Evolutionary conservation across 139 green algal species (phyloP), one percentile per base, ranked within the genome.

Genomic region (Trebouxia sp.): DNA sequence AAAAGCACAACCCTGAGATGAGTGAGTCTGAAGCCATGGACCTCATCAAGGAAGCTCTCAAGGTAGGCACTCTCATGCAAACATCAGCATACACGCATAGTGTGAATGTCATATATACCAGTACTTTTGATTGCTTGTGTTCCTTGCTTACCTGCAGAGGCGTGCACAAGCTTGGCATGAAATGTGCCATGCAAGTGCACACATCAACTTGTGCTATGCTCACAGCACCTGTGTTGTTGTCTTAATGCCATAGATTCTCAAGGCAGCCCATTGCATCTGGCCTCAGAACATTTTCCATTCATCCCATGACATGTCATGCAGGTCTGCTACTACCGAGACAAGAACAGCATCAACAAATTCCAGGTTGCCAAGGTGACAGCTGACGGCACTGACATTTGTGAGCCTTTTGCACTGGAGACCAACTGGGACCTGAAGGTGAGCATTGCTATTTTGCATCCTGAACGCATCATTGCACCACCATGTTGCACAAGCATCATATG

Each of bases 271-370:
- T 28, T 69, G 56, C 56, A 37, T 69, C 20, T n/a, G 26, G 32
- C 56, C 1, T 24, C 5, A n/a, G 20, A 5, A 69, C 4, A 42
- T 4, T 53, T 53, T 53, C 20, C 3, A 5, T 53, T 14, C 22
- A 67, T 41, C 8, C 14, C 17, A 9, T 26, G 9, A 5, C 24
- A 7, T n/a, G 12, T 47, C 22, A 9, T 76, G 56, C 76, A 86
- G 76, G 94, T 98, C 62, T 96, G 93, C 90, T 98, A 97, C 86
- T 99, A 98, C 91, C 89, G 96, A 43, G 96, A 99, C 89, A 98
- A 98, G 87, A 83, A 92, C 50, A 92, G 83, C 76, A 97, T 96
- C 77, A 98, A 98, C 91, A 98, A 97, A 85, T 97, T 97, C 84
- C 89, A 95, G 74, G 69, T 99, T 1, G 92, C 92, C 66, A 97